Conservation (phyloP, 768 basidiomycete genomes). For the Sarcodon aspratus region DNA sequence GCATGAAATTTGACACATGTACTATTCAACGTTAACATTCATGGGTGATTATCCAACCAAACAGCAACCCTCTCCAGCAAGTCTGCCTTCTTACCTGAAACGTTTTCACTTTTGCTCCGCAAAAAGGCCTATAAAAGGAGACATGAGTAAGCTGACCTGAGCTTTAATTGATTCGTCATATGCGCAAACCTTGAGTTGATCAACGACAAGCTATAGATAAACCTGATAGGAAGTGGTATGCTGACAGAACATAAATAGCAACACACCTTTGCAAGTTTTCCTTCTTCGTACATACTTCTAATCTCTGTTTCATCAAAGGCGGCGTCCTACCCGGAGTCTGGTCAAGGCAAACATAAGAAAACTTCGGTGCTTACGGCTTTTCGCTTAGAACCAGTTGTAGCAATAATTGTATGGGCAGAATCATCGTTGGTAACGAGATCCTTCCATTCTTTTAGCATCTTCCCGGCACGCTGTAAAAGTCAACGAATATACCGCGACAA, state of each 20-base stretch:
- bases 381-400: constrained; percentile 48
- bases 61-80: constrained; percentile 53
- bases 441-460: constrained; percentile 64
- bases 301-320: constrained; percentile 66
- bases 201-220: constrained; percentile 50
- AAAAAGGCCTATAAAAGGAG: constrained; percentile 47
- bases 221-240: neutral
- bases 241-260: neutral
- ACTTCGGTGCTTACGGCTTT: constrained; percentile 44
- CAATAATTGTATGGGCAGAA: constrained; percentile 40
- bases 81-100: constrained; percentile 65
- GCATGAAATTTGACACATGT: too few relatives aligned
- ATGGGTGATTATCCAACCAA: constrained; percentile 37
- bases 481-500: neutral
- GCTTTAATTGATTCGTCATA: neutral
- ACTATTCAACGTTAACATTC: neutral
- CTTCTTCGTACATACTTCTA: constrained; percentile 49
- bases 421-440: constrained; percentile 47
- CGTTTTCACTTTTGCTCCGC: constrained; percentile 47
- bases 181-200: constrained; percentile 61
- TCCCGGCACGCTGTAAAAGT: constrained; percentile 47
- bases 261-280: constrained; percentile 55
- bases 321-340: constrained; percentile 33
- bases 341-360: neutral
- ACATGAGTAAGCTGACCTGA: neutral